phyloP scores from a whole-genome alignment of 2,329 filamentous ascomycete genomes.

The Diplodia sapinea region DNA sequence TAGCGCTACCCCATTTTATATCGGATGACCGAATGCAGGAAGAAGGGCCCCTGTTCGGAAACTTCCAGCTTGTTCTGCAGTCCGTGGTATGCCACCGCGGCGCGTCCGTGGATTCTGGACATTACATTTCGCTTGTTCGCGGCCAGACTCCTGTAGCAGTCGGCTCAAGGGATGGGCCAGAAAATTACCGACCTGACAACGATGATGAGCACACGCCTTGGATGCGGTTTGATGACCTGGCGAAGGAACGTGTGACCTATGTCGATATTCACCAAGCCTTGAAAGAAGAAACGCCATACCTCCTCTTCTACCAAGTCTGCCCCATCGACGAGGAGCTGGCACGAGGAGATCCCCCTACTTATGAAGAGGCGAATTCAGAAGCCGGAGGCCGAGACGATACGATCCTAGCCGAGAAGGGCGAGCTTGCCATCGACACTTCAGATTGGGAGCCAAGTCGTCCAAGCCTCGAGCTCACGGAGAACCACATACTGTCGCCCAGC shows the following conservation, averaged over 20 bases:
- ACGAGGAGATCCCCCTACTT: conserved; percentile 46
- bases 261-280: conserved; percentile 81
- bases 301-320: conserved; percentile 93
- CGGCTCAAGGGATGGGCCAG: conserved; percentile 58
- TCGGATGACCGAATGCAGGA: conserved; percentile 74
- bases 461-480: conserved; percentile 35
- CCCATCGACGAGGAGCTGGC: conserved; percentile 75
- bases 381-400: conserved; percentile 14
- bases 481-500: conserved; percentile 7
- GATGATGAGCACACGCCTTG: conserved; percentile 60
- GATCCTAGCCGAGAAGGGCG: conserved; percentile 26
- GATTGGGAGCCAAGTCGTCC: conserved; percentile 29
- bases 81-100: conserved; percentile 93
- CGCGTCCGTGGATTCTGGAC: conserved; percentile 81
- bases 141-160: conserved; percentile 64
- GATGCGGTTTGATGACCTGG: conserved; percentile 93
- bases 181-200: conserved; percentile 38
- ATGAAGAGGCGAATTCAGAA: conserved; percentile 47
- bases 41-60: conserved; percentile 73
- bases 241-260: conserved; percentile 70
- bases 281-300: conserved; percentile 87
- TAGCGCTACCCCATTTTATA: conserved; percentile 85
- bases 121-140: conserved; percentile 86
- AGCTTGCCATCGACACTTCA: conserved; percentile 28
- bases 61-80: conserved; percentile 91